A percentile compares a stretch with the other conserved stretches of the same genome.
Conservation (phyloP, 805 yeast species). For the Starmera quercuum region DNA sequence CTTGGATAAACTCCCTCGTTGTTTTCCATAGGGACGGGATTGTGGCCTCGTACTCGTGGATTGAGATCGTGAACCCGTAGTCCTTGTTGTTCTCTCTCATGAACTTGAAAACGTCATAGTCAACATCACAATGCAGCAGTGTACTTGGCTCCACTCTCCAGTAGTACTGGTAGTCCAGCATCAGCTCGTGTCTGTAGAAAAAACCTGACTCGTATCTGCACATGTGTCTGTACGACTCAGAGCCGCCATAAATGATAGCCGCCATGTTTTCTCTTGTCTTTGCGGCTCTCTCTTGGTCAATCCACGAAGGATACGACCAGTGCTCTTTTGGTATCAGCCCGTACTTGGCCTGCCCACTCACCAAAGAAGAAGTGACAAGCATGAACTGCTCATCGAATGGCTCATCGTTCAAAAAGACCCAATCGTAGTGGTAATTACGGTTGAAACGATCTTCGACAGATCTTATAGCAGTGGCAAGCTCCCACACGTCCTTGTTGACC, state of each 20-base stretch:
- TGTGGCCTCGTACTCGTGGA: conserved; percentile 67
- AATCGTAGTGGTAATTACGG: conserved; percentile 72
- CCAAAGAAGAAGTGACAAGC: conserved; percentile 52
- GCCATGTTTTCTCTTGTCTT: conserved; percentile 45
- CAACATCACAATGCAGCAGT: conserved; percentile 73
- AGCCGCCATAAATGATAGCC: conserved; percentile 55
- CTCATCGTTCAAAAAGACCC: conserved; percentile 92
- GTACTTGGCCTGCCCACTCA: conserved; percentile 70
- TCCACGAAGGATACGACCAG: conserved; percentile 84
- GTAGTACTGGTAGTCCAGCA: conserved; percentile 78
- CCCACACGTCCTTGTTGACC: conserved; percentile 63
- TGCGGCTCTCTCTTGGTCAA: conserved; percentile 64
- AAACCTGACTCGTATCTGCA: conserved; percentile 89
- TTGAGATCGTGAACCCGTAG: conserved; percentile 72
- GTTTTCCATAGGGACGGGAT: conserved; percentile 73
- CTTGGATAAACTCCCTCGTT: conserved; percentile 51
- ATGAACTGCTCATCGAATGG: conserved; percentile 79
- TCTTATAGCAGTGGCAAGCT: conserved; percentile 56
- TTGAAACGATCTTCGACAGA: conserved; percentile 89
- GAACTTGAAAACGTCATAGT: conserved; percentile 72
- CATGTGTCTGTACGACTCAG: conserved; percentile 78
- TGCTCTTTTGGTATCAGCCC: conserved; percentile 79
- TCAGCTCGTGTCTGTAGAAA: conserved; percentile 69
- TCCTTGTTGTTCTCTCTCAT: conserved; percentile 71
- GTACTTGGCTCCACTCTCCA: conserved; percentile 94